A percentile compares a stretch with the other conserved stretches of the same genome.
Conservation (phyloP, 805 yeast genomes). For the Sungouiella blattae region DNA sequence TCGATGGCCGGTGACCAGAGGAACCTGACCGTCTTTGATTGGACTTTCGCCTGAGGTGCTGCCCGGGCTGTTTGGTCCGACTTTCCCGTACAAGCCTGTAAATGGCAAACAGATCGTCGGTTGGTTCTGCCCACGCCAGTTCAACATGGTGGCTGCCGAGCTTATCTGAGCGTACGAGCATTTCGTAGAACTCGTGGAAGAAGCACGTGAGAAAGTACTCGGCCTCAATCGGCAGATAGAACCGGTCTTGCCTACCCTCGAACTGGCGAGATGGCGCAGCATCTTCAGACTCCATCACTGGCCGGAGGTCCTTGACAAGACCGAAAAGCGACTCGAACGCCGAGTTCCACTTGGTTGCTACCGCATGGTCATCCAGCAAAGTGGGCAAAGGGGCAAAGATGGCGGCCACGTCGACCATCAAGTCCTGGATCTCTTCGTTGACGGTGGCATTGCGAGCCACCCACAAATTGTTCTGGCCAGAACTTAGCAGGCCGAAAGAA, state of each 20-base stretch:
- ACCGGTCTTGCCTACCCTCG: conserved; percentile 3
- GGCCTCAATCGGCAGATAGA: conserved; percentile 2
- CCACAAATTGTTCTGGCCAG: neutral
- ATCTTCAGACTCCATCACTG: neutral
- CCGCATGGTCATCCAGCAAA: neutral
- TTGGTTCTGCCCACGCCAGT: neutral
- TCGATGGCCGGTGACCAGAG: neutral
- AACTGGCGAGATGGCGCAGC: neutral
- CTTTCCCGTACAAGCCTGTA: conserved; percentile 1
- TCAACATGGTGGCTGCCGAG: neutral
- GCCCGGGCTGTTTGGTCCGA: neutral
- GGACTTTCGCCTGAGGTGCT: too few species aligned
- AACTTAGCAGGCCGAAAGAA: neutral
- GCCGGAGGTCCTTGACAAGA: neutral
- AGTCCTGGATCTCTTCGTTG: conserved; percentile 1
- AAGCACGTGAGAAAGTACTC: conserved; percentile 1
- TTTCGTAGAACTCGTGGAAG: conserved; percentile 2
- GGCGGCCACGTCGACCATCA: conserved; percentile 1
- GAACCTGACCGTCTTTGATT: neutral
- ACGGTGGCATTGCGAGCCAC: neutral
- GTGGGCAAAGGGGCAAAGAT: neutral
- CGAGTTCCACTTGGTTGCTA: neutral
- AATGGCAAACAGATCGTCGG: conserved; percentile 1
- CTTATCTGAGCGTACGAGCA: neutral
- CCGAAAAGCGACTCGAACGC: conserved; percentile 1